Evolutionary conservation across 2,329 filamentous ascomycete genomes (phyloP).

Genomic region (Lachnellula subtilissima): DNA sequence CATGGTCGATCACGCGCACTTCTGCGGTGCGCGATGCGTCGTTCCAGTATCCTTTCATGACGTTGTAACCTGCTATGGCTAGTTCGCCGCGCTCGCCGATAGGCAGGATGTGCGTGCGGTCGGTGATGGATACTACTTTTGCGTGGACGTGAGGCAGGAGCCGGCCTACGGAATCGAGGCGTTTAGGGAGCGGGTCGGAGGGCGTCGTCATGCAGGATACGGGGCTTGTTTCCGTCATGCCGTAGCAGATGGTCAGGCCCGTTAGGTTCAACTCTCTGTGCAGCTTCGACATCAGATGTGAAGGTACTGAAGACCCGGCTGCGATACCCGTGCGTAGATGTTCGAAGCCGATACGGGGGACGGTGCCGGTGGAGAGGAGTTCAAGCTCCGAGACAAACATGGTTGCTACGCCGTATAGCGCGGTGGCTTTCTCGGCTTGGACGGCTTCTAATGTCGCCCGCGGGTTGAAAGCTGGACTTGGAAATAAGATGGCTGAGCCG

Average conservation of each 20-base stretch:
- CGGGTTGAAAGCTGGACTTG: conserved; percentile 82
- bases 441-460: conserved; percentile 57
- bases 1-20: conserved; percentile 51
- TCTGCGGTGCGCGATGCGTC: conserved; percentile 65
- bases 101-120: conserved; percentile 55
- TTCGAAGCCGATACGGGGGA: conserved; percentile 50
- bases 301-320: conserved; percentile 79
- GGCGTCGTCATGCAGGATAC: conserved; percentile 64
- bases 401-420: conserved; percentile 83
- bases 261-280: conserved; percentile 69
- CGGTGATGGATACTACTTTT: conserved; percentile 69
- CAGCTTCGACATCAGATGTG: conserved; percentile 72
- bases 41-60: conserved; percentile 90
- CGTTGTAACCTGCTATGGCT: conserved; percentile 74
- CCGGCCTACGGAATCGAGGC: conserved; percentile 68
- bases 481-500: conserved; percentile 77
- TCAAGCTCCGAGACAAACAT: conserved; percentile 93
- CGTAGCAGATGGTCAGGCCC: conserved; percentile 86
- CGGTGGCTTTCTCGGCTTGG: conserved; percentile 49
- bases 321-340: conserved; percentile 83
- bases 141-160: conserved; percentile 75
- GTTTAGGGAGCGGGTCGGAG: conserved; percentile 60
- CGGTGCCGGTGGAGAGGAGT: conserved; percentile 52
- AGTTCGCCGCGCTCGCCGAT: conserved; percentile 72
- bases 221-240: conserved; percentile 37